Conservation (phyloP, 1,284 basidiomycete genomes). For the Trametes sp. region DNA sequence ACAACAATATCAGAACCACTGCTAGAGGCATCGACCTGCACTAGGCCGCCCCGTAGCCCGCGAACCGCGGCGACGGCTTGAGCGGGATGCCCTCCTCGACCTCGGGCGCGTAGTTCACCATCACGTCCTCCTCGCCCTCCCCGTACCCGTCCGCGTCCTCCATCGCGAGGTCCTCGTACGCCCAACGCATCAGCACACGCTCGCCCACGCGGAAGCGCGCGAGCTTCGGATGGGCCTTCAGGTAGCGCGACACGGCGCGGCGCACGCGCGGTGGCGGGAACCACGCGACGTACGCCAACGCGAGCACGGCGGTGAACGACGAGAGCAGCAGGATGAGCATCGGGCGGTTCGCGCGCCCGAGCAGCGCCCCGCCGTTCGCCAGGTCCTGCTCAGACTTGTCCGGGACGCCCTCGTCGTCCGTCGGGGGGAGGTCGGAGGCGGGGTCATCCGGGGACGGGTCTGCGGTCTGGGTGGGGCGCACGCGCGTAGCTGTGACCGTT, state of each 20-base stretch:
- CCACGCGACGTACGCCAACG: slow-evolving; percentile 37
- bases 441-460: slow-evolving; percentile 12
- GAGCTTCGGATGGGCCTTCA: slow-evolving; percentile 38
- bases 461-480: slow-evolving; percentile 11
- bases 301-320: slow-evolving; percentile 32
- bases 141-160: slow-evolving; percentile 40
- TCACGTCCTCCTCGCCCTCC: slow-evolving; percentile 43
- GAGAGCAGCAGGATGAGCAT: slow-evolving; percentile 34
- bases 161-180: slow-evolving; percentile 43
- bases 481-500: slow-evolving; percentile 14
- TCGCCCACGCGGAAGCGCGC: slow-evolving; percentile 44
- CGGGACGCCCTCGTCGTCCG: slow-evolving; percentile 23
- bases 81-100: slow-evolving; percentile 44
- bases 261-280: slow-evolving; percentile 39
- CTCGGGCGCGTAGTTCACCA: slow-evolving; percentile 41
- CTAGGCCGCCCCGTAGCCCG: slow-evolving; percentile 36
- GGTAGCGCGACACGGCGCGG: slow-evolving; percentile 31
- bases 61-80: slow-evolving; percentile 42
- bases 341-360: slow-evolving; percentile 18
- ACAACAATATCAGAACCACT: background rate
- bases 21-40: background rate
- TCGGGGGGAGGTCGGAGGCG: slow-evolving; percentile 27
- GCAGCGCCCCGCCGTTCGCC: slow-evolving; percentile 26
- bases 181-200: slow-evolving; percentile 45
- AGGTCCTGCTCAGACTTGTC: slow-evolving; percentile 32